Percentiles rank a stretch among this genome's conserved stretches.
Evolutionary conservation across 2,329 filamentous ascomycete genomes (phyloP).

Genomic region (Metarhizium album): DNA sequence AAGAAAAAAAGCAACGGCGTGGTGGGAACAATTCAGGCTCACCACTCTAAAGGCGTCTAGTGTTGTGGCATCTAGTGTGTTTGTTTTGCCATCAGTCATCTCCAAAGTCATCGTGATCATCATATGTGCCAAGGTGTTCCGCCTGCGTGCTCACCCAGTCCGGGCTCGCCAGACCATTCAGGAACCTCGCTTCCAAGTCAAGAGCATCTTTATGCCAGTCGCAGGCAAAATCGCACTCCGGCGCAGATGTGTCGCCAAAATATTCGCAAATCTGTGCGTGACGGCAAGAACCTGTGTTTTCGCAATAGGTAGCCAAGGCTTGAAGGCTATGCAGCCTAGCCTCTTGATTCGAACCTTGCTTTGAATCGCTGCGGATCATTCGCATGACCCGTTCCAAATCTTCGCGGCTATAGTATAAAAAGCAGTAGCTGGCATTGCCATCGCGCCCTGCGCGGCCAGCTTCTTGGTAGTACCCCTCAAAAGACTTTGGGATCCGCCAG

Average conservation of each 20-base stretch:
- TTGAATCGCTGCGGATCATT: conserved; percentile 37
- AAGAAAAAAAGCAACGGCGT: too few species aligned
- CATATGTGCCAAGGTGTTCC: conserved; percentile 45
- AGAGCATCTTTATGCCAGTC: conserved; percentile 64
- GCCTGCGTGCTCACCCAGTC: conserved; percentile 55
- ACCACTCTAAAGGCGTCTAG: too few species aligned
- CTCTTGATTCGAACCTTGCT: conserved; percentile 31
- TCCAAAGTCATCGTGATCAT: conserved; percentile 44
- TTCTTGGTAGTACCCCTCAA: conserved; percentile 95
- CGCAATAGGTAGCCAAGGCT: conserved; percentile 69
- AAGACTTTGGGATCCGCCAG: conserved; percentile 87
- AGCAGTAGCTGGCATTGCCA: conserved; percentile 75
- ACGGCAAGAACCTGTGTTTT: conserved; percentile 60
- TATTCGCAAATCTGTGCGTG: conserved; percentile 67
- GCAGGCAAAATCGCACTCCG: conserved; percentile 62
- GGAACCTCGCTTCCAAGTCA: conserved; percentile 46
- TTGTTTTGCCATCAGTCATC: conserved; percentile 24
- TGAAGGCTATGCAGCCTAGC: conserved; percentile 53
- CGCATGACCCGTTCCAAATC: conserved; percentile 65
- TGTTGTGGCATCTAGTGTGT: too few species aligned
- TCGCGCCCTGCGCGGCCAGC: conserved; percentile 85
- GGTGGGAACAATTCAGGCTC: too few species aligned
- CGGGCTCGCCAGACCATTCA: conserved; percentile 44
- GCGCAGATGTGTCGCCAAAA: conserved; percentile 55
- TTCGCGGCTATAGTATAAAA: conserved; percentile 83